A percentile compares a stretch with the other conserved stretches of the same genome.
Evolutionary conservation across 2,329 filamentous ascomycete genomes (phyloP).

Genomic region (Monascus ruber): DNA sequence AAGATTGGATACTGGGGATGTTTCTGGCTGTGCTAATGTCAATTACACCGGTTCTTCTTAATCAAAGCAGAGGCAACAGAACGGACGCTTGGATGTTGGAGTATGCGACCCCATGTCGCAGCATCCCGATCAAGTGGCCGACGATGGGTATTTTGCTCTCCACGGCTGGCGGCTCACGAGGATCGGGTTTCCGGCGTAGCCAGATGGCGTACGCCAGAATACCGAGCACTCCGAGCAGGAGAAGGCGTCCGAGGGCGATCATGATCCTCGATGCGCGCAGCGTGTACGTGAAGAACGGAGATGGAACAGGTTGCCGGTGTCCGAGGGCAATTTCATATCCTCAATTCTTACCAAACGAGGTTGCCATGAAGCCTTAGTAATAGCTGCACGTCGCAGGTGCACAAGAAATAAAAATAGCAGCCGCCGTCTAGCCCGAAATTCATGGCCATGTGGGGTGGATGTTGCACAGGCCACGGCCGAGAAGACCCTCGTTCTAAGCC

Average conservation of each 20-base stretch:
- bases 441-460: too few relatives aligned
- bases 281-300: too few relatives aligned
- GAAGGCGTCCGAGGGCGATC: neutral
- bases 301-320: too few relatives aligned
- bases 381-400: too few relatives aligned
- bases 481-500: too few relatives aligned
- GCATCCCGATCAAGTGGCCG: slow-evolving; percentile 15
- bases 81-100: slow-evolving; percentile 10
- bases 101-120: slow-evolving; percentile 14
- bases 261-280: too few relatives aligned
- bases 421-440: too few relatives aligned
- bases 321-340: too few relatives aligned
- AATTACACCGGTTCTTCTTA: neutral
- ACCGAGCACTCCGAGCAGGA: neutral
- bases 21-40: slow-evolving; percentile 5
- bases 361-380: too few relatives aligned
- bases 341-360: too few relatives aligned
- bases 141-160: slow-evolving; percentile 12
- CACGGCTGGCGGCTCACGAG: slow-evolving; percentile 15
- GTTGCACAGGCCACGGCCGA: too few relatives aligned
- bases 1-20: slow-evolving; percentile 9
- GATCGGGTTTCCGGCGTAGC: slow-evolving; percentile 7
- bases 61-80: neutral
- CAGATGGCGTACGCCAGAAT: neutral
- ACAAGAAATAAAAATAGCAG: too few relatives aligned